Percentiles rank a stretch among this genome's conserved stretches.
Conservation (phyloP, 768 basidiomycete species). For the Leccinum fibrillosum region DNA sequence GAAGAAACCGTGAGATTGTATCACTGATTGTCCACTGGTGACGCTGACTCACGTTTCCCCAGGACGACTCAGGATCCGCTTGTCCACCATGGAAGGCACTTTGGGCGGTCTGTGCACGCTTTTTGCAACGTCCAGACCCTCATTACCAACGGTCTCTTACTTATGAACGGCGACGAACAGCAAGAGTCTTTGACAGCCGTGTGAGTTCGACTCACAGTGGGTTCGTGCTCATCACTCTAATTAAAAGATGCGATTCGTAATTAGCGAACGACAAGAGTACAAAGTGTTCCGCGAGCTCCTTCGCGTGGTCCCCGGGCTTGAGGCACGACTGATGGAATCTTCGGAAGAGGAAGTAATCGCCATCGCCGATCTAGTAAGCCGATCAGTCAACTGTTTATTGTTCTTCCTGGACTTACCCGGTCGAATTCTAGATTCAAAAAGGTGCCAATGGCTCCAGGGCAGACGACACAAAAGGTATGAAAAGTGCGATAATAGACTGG, state of each 20-base stretch:
- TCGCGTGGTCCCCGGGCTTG: background rate
- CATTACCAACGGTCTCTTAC: background rate
- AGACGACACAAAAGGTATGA: too few species aligned
- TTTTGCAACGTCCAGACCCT: background rate
- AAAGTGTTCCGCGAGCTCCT: background rate
- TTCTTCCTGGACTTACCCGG: background rate
- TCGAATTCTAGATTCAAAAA: too few species aligned
- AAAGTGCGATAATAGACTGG: too few species aligned
- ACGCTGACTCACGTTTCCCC: background rate
- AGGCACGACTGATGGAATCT: background rate
- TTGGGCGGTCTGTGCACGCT: background rate
- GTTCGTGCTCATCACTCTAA: background rate
- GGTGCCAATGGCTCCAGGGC: too few species aligned
- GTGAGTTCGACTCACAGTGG: background rate
- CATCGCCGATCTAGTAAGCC: background rate
- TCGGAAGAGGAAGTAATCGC: background rate
- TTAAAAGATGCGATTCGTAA: background rate
- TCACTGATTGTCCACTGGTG: background rate
- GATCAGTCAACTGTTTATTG: background rate
- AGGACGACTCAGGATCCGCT: background rate
- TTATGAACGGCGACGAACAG: background rate
- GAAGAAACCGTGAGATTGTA: background rate
- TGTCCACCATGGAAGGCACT: background rate
- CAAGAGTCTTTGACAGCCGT: background rate
- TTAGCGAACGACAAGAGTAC: background rate